Evolutionary conservation across 129 eudicot species (phyloP).

Genomic region (Logfia minima): DNA sequence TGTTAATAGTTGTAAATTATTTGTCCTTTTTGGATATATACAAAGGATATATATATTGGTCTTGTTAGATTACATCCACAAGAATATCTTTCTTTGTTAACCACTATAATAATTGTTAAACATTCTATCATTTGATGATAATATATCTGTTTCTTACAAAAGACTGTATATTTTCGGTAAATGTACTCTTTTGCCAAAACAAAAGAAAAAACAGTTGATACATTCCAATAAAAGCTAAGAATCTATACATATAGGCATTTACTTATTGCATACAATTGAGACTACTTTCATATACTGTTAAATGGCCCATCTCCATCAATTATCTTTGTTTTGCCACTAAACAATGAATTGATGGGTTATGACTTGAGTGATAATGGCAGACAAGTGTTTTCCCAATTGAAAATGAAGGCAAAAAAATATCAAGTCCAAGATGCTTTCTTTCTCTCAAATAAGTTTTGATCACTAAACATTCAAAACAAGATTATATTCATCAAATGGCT

Average conservation of each 20-base stretch:
- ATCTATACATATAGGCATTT: neutral
- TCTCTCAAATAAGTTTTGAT: neutral
- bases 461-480: neutral
- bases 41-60: neutral
- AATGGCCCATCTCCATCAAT: constrained; percentile 44
- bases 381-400: constrained; percentile 27
- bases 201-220: neutral
- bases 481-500: constrained; percentile 39
- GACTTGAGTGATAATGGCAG: constrained; percentile 23
- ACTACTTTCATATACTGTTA: neutral
- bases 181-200: neutral
- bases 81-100: too few species aligned
- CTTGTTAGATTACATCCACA: too few species aligned
- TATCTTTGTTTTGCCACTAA: constrained; percentile 8
- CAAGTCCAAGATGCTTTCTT: constrained; percentile 13
- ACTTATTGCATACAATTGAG: neutral
- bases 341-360: constrained; percentile 7
- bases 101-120: too few species aligned
- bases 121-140: too few species aligned
- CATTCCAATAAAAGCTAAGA: neutral
- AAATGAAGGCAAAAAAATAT: constrained; percentile 31
- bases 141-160: too few species aligned
- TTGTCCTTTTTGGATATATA: neutral
- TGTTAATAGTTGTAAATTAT: neutral
- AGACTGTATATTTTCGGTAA: neutral